phyloP scores from a whole-genome alignment of 148 eudicot genomes.

The Arbutus unedo region DNA sequence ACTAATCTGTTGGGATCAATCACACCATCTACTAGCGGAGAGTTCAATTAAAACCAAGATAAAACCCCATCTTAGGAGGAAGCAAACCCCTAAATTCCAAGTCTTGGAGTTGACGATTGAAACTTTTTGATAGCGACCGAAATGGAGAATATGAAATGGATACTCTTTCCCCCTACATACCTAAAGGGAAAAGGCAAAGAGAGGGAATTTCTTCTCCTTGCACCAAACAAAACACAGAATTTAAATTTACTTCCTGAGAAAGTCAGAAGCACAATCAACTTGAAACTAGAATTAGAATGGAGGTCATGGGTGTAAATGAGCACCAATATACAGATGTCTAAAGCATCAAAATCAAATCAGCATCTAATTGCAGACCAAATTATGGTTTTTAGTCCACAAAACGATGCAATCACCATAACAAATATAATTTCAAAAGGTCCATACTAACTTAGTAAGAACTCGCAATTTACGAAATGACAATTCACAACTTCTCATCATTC shows the following conservation, averaged over 20 bases:
- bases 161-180: not conserved
- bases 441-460: not conserved
- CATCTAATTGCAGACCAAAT: not conserved
- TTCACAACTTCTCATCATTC: not conserved
- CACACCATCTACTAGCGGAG: too few relatives aligned
- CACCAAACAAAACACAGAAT: not conserved
- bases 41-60: too few relatives aligned
- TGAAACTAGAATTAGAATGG: not conserved
- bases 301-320: not conserved
- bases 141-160: not conserved
- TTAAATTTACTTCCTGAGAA: not conserved
- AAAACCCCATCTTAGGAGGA: too few relatives aligned
- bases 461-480: not conserved
- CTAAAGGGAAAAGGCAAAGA: not conserved
- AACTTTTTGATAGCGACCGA: not conserved
- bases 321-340: not conserved
- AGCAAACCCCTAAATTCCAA: too few relatives aligned
- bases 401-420: not conserved
- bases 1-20: too few relatives aligned
- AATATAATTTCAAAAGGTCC: not conserved
- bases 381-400: not conserved
- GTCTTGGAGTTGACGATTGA: too few relatives aligned
- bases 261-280: not conserved
- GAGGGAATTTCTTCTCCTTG: constrained; percentile 4
- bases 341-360: constrained; percentile 5